Evolutionary conservation across 768 basidiomycete genomes (phyloP).

Genomic region (Mycena rebaudengoi): DNA sequence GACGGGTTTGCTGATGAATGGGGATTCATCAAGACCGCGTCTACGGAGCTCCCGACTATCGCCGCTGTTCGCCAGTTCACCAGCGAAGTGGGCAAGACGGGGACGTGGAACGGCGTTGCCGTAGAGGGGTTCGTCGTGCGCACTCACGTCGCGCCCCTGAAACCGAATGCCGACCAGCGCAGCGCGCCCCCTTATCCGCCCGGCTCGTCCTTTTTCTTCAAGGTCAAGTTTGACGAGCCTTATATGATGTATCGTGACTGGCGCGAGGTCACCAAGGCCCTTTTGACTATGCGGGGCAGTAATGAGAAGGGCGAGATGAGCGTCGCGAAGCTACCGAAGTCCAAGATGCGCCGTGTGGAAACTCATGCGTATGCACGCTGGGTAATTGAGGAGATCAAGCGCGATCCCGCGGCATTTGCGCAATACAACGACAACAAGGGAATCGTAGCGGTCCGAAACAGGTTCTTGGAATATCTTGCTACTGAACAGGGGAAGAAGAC

Average conservation of each 20-base stretch:
- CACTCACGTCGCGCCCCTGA: conserved; percentile 13
- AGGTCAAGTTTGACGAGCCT: conserved; percentile 98
- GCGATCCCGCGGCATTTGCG: conserved; percentile 66
- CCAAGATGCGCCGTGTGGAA: conserved; percentile 79
- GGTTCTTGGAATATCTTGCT: conserved; percentile 76
- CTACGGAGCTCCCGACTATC: conserved; percentile 66
- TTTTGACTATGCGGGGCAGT: conserved; percentile 56
- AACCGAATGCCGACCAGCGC: too few species aligned
- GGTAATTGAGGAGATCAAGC: conserved; percentile 80
- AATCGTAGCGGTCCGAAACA: conserved; percentile 83
- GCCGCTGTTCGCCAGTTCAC: conserved; percentile 79
- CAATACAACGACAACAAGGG: conserved; percentile 77
- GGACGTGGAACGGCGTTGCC: conserved; percentile 38
- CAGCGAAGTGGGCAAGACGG: conserved; percentile 66
- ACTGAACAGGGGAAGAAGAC: conserved; percentile 53
- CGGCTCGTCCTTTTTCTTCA: conserved; percentile 96
- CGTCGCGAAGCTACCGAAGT: conserved; percentile 58
- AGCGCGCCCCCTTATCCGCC: conserved; percentile 70
- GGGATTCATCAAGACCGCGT: conserved; percentile 88
- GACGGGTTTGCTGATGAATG: conserved; percentile 86
- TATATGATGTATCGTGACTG: conserved; percentile 99
- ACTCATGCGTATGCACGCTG: conserved; percentile 83
- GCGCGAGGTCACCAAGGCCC: conserved; percentile 88
- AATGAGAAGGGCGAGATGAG: conserved; percentile 31
- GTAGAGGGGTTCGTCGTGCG: conserved; percentile 28